Base-by-base conservation (phyloP, 2,329 filamentous ascomycete genomes). In the Colletotrichum liaoningense region DNA sequence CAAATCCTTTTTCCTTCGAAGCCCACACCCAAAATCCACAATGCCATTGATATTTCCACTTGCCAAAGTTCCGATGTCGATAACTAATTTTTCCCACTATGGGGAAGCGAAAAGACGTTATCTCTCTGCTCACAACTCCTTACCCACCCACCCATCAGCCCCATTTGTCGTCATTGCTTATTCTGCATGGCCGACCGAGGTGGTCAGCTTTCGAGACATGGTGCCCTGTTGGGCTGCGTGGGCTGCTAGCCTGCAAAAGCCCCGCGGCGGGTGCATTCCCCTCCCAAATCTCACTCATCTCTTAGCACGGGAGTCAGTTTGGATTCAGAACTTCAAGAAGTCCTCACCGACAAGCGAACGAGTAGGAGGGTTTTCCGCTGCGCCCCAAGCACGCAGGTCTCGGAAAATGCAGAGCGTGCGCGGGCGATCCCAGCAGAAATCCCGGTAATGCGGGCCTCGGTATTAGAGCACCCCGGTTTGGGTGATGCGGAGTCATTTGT, bases 381-480 rank as follows among this genome's bases (percentile, higher is more conserved):
- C 55, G 62, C 54, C 67, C 38, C 24, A 62, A 26, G 60, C 52
- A 58, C 67, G 71, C 71, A 73, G 52, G 67, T 73, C 68, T 73
- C 67, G 71, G 71, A 63, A 49, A 73, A 73, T 63, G 71, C 56
- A 56, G 67, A 49, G 42, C 46, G 14, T 42, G 38, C 38, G 62
- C 55, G 55, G 62, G 49, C 64, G 56, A 71, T 73, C 71, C 56
- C 35, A 66, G 46, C 35, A 49, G 49, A 42, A 67, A 24, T 66
- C 35, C 67, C 71, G 67, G 62, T 26, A 63, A 73, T 71, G 67
- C 71, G 62, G 71, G 67, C 38, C 56, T 73, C 71, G 71, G 71
- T 56, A 71, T 57, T 71, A 54, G 42, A 62, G 19, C 33, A 16
- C 54, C 69, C 60, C 70, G 55, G 35, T 28, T 49, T 22, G 42